Evolutionary conservation across 441 rosid species (phyloP), one percentile per base, ranked within the genome.

Genomic region (Brassica balearica): DNA sequence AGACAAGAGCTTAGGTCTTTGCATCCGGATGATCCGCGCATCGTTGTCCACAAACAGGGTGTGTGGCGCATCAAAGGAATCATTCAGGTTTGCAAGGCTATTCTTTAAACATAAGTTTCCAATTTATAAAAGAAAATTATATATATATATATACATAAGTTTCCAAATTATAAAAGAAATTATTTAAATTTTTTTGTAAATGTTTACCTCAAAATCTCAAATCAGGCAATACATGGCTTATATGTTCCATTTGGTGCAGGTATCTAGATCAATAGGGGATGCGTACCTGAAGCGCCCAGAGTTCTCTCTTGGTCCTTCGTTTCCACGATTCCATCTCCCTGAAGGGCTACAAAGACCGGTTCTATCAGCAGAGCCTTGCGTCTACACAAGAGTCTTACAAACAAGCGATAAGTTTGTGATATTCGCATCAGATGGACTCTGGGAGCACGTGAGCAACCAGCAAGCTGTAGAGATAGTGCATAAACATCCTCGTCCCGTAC

Each of bases 361-460:
- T 74, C 84, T 96, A 56, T 82, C 90, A 73, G 90, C 99, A 65
- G 94, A 89, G 61, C 98, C 97, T 36, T 84, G 90, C 5, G 60
- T 91, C 60, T 82, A 61, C 74, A 65, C 90, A 10, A 88, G 97
- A 82, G 87, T 74, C 23, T 69, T 95, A 58, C 88, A 71, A 70
- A 85, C 92, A 51, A 85, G 63, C 10, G 97, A 95, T 60, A 90
- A 84, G 71, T 92, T 93, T 84, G 79, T 93, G 61, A 93, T 96
- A 77, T 93, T 96, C 66, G 99, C 99, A 51, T 96, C 99, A 9
- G 97, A 96, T 82, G 98, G 99, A 29, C 90, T 96, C 11, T 96
- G 98, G 98, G 98, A 93, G 66, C 89, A 90, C 66, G 70, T 96
- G 77, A 78, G 87, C 11, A 96, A 96, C 85, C 92, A 96, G 85